Conservation (phyloP, 176 grass and related monocot species). For the Panicum miliaceum region DNA sequence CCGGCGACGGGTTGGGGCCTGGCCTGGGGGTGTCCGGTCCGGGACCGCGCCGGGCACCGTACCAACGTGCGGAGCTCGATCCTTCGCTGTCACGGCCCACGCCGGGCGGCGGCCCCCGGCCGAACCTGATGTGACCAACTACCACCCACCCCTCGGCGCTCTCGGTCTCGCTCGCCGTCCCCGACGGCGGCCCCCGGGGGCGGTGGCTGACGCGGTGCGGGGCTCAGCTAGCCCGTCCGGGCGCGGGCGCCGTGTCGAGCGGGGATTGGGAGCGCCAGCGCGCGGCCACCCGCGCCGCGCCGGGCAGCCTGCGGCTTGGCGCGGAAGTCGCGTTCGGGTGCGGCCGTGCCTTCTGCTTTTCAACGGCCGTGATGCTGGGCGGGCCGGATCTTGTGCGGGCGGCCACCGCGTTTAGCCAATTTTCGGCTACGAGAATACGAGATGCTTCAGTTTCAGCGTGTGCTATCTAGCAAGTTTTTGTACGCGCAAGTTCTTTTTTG, state of each 20-base stretch:
- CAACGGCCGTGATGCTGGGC: background rate
- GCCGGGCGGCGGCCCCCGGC: slow-evolving; percentile 14
- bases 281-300: background rate
- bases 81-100: slow-evolving; percentile 36
- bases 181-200: background rate
- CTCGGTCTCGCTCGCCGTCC: background rate
- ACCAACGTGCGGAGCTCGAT: background rate
- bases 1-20: background rate
- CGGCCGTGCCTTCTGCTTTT: background rate
- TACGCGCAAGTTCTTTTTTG: background rate
- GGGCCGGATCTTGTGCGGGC: background rate
- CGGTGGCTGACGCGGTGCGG: background rate
- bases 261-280: slow-evolving; percentile 40
- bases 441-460: too few relatives aligned
- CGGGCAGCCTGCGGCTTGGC: background rate
- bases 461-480: too few relatives aligned
- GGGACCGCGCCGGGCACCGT: background rate
- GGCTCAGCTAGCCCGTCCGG: slow-evolving; percentile 41
- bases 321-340: background rate
- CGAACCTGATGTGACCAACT: slow-evolving; percentile 41
- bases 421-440: too few relatives aligned
- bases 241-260: slow-evolving; percentile 33
- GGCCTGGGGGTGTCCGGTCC: too few relatives aligned
- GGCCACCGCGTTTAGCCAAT: too few relatives aligned
- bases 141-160: slow-evolving; percentile 18